Conservation (phyloP, 2,329 filamentous ascomycete genomes). For the Ceratocystis alfenasii region DNA sequence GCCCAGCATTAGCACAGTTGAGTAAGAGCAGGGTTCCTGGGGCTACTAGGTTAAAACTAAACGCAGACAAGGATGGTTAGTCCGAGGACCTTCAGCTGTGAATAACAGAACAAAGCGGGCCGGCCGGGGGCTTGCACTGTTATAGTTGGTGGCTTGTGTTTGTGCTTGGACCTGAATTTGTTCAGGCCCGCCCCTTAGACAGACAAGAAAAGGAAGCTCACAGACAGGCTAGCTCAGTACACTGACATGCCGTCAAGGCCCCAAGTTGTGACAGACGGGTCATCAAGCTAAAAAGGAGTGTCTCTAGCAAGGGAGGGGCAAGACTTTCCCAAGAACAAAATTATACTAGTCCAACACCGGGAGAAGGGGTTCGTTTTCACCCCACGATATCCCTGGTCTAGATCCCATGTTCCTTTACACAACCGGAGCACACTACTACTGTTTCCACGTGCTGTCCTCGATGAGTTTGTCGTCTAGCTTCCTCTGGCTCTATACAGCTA, state of each 20-base stretch:
- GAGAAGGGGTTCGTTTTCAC: neutral
- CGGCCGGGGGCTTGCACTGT: neutral
- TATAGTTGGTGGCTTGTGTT: neutral
- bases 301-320: neutral
- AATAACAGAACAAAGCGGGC: neutral
- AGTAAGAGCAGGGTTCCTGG: neutral
- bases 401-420: neutral
- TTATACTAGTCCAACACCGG: neutral
- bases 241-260: constrained; percentile 13
- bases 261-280: constrained; percentile 1
- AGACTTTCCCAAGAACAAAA: too few species aligned
- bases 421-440: neutral
- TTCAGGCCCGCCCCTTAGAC: neutral
- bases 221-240: constrained; percentile 12
- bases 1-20: too few species aligned
- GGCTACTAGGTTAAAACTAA: neutral
- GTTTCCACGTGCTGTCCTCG: neutral
- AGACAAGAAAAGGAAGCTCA: constrained; percentile 7
- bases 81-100: neutral
- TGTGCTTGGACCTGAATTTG: neutral
- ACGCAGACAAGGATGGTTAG: neutral
- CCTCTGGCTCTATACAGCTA: neutral
- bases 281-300: neutral
- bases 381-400: neutral
- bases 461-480: neutral